A percentile compares a stretch with the other conserved stretches of the same genome.
Conservation (phyloP, 2,329 filamentous ascomycete species). For the Pseudocercospora macadamiae region DNA sequence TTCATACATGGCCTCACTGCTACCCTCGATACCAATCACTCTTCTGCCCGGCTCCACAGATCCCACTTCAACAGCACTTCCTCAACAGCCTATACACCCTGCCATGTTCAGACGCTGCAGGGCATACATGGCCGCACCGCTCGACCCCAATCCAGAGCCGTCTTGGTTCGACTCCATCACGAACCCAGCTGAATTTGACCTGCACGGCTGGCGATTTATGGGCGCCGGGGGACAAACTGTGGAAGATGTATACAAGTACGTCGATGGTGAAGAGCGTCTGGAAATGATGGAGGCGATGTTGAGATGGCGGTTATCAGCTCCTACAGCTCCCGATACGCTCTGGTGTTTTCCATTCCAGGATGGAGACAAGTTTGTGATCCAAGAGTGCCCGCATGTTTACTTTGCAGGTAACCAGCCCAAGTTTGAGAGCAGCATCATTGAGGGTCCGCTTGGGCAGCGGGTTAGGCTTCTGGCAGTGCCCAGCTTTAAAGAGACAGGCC, state of each 20-base stretch:
- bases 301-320: constrained; percentile 86
- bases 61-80: constrained; percentile 85
- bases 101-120: constrained; percentile 84
- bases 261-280: constrained; percentile 71
- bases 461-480: constrained; percentile 84
- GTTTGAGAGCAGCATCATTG: constrained; percentile 63
- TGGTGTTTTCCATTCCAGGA: constrained; percentile 98
- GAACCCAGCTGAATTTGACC: constrained; percentile 88
- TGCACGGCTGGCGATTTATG: constrained; percentile 87
- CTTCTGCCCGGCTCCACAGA: constrained; percentile 82
- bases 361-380: constrained; percentile 85
- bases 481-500: constrained; percentile 74
- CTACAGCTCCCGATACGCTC: constrained; percentile 92
- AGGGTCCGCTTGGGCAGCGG: constrained; percentile 61
- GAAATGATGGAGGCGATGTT: constrained; percentile 95
- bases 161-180: constrained; percentile 84
- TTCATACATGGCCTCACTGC: constrained; percentile 74
- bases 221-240: constrained; percentile 91
- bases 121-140: constrained; percentile 60
- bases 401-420: constrained; percentile 67
- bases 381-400: constrained; percentile 84
- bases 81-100: constrained; percentile 89
- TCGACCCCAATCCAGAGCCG: constrained; percentile 44
- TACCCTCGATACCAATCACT: constrained; percentile 86
- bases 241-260: constrained; percentile 90